Evolutionary conservation across 768 basidiomycete genomes (phyloP).

Genomic region (Nevesoporus exiguus): DNA sequence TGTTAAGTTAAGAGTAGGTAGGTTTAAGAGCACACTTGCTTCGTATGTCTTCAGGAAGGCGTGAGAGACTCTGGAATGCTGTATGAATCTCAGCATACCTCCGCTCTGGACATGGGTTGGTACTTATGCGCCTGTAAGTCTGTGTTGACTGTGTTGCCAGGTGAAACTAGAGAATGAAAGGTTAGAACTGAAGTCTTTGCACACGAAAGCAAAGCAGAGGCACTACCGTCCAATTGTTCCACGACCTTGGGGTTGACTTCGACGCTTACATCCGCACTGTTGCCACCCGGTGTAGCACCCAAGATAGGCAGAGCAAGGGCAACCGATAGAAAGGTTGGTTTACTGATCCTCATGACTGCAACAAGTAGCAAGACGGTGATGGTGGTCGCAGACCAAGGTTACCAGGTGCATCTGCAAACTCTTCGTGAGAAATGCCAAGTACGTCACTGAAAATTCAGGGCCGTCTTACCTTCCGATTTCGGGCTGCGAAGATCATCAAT

Average conservation of each 20-base stretch:
- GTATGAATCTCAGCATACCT: not conserved
- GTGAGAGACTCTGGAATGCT: not conserved
- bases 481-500: too few species aligned
- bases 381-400: not conserved
- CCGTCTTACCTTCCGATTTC: too few species aligned
- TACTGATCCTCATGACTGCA: not conserved
- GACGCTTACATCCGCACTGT: too few species aligned
- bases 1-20: not conserved
- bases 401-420: too few species aligned
- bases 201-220: not conserved
- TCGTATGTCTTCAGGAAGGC: slow-evolving; percentile 1
- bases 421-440: not conserved
- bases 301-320: not conserved
- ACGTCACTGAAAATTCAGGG: not conserved
- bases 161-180: not conserved
- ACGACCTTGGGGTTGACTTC: not conserved
- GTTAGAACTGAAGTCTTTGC: not conserved
- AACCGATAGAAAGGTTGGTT: not conserved
- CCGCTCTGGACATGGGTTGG: not conserved
- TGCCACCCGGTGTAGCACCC: not conserved
- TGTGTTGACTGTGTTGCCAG: not conserved
- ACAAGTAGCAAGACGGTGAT: not conserved
- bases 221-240: not conserved
- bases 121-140: not conserved
- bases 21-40: not conserved